phyloP scores from a whole-genome alignment of 2,329 filamentous ascomycete genomes.

The Fusarium buxicola region DNA sequence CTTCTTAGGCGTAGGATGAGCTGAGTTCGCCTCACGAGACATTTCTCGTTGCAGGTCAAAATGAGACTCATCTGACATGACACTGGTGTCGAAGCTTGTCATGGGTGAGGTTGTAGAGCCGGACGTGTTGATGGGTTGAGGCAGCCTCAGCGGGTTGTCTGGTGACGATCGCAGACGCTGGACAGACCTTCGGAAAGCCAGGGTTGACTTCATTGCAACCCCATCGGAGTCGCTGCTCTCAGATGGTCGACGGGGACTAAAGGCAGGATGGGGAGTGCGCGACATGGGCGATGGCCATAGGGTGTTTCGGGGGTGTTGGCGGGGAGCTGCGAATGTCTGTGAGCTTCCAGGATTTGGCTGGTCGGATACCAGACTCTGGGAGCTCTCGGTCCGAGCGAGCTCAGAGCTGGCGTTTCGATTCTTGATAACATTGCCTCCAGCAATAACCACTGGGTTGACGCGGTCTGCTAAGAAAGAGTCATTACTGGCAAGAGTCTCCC shows the following conservation, averaged over 20 bases:
- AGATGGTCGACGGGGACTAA: slow-evolving; percentile 58
- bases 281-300: slow-evolving; percentile 68
- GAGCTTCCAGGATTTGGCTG: slow-evolving; percentile 55
- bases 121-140: slow-evolving; percentile 64
- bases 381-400: slow-evolving; percentile 61
- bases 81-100: slow-evolving; percentile 67
- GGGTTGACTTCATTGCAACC: slow-evolving; percentile 59
- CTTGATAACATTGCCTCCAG: slow-evolving; percentile 71
- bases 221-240: slow-evolving; percentile 69
- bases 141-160: slow-evolving; percentile 60
- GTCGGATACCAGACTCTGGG: slow-evolving; percentile 57
- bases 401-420: slow-evolving; percentile 68
- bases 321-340: slow-evolving; percentile 55
- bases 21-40: slow-evolving; percentile 46
- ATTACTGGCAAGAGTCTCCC: slow-evolving; percentile 62
- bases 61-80: slow-evolving; percentile 68
- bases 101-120: slow-evolving; percentile 60
- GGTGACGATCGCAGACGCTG: slow-evolving; percentile 62
- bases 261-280: slow-evolving; percentile 45
- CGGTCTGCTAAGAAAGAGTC: slow-evolving; percentile 71
- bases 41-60: slow-evolving; percentile 54
- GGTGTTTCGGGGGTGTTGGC: slow-evolving; percentile 56
- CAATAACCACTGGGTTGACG: slow-evolving; percentile 74
- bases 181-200: slow-evolving; percentile 67
- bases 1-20: slow-evolving; percentile 60